Conservation (phyloP, 345 rosid species). For the Hevea brasiliensis region DNA sequence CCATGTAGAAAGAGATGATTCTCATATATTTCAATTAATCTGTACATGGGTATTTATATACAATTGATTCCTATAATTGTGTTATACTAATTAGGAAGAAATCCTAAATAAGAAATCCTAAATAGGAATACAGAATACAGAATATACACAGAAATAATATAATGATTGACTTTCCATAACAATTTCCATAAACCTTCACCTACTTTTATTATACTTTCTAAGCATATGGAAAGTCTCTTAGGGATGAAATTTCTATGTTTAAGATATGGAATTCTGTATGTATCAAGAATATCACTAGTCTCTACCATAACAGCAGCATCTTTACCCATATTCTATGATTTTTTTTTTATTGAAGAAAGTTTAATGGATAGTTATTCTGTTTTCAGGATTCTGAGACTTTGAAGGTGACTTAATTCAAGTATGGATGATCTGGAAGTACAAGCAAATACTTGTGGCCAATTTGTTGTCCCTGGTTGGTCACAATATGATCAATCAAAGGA, state of each 20-base stretch:
- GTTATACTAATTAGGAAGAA: too few relatives aligned
- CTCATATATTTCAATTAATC: too few relatives aligned
- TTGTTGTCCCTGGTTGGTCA: slow-evolving; percentile 11
- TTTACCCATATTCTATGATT: not conserved
- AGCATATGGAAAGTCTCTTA: not conserved
- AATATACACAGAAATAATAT: too few relatives aligned
- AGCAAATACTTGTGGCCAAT: slow-evolving; percentile 4
- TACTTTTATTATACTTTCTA: not conserved
- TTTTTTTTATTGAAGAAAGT: not conserved
- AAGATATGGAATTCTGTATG: not conserved
- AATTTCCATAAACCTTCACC: not conserved
- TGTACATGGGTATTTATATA: too few relatives aligned
- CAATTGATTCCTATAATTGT: too few relatives aligned
- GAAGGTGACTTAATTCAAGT: slow-evolving; percentile 1
- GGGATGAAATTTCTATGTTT: not conserved
- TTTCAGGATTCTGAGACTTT: slow-evolving; percentile 32
- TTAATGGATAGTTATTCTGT: not conserved
- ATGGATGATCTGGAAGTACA: slow-evolving; percentile 12
- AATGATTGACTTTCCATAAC: too few relatives aligned
- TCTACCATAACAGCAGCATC: not conserved
- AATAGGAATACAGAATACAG: too few relatives aligned
- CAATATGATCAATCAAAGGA: not conserved
- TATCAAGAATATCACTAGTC: not conserved
- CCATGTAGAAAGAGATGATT: too few relatives aligned
- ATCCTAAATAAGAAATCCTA: too few relatives aligned